Evolutionary conservation across 108 stramenopile species (phyloP).

Genomic region (Fragilaria crotonensis): DNA sequence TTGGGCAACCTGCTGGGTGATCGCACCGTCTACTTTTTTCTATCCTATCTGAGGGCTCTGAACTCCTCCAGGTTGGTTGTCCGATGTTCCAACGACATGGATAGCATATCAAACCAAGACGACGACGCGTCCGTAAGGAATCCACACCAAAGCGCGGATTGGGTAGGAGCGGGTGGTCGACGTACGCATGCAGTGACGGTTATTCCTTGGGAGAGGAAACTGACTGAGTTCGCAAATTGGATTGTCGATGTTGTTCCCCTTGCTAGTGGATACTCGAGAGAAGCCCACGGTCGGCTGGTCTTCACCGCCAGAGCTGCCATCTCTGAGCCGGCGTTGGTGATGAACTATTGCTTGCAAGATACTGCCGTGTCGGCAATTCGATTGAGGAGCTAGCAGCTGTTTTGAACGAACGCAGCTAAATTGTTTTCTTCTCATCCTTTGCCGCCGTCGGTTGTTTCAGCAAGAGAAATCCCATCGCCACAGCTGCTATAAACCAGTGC

Average conservation of each 20-base stretch:
- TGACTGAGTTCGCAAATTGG: conserved; percentile 61
- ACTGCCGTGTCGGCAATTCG: conserved; percentile 28
- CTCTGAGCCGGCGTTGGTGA: conserved; percentile 5
- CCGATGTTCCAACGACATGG: conserved; percentile 34
- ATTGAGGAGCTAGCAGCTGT: conserved; percentile 3
- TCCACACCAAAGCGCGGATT: no score
- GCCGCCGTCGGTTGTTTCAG: not conserved
- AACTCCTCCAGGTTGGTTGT: no score
- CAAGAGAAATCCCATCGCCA: conserved; percentile 27
- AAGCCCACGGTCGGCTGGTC: conserved; percentile 68
- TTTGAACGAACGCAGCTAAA: no score
- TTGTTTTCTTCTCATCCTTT: not conserved
- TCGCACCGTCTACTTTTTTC: conserved; percentile 34
- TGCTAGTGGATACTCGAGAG: conserved; percentile 63
- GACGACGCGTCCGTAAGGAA: no score
- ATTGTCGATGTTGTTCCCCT: conserved; percentile 79
- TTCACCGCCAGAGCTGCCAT: conserved; percentile 13
- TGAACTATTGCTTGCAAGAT: conserved; percentile 39
- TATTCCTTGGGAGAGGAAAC: conserved; percentile 44
- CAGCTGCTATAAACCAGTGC: conserved; percentile 47
- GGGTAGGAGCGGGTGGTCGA: conserved; percentile 45
- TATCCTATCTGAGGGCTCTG: conserved; percentile 30
- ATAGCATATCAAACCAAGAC: no score
- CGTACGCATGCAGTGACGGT: not conserved
- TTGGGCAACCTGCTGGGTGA: conserved; percentile 43